Conservation (phyloP, 257 asterid species). For the Mitragyna speciosa region DNA sequence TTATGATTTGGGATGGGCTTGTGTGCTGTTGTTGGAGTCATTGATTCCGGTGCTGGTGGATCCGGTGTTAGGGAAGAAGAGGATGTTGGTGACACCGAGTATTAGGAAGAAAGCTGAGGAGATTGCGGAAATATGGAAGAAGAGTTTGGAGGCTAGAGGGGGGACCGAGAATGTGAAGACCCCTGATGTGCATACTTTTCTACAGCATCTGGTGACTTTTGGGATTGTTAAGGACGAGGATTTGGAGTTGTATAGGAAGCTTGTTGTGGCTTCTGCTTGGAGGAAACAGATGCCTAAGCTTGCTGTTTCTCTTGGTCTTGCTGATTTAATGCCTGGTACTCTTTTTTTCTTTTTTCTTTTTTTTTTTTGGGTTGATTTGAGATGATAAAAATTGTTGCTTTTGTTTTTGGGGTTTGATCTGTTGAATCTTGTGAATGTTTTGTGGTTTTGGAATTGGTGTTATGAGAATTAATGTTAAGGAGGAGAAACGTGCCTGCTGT, state of each 20-base stretch:
- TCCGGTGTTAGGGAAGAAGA: constrained; percentile 86
- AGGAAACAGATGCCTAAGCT: constrained; percentile 99
- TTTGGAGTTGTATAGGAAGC: constrained; percentile 90
- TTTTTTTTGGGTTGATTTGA: not conserved
- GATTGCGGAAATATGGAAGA: constrained; percentile 95
- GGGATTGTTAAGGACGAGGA: constrained; percentile 84
- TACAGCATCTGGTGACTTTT: constrained; percentile 98
- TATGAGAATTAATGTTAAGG: not conserved
- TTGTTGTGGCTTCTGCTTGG: constrained; percentile 99
- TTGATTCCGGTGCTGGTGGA: constrained; percentile 95
- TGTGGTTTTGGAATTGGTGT: not conserved
- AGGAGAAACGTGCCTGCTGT: not conserved
- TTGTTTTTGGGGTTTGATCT: not conserved
- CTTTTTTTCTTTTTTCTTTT: not conserved
- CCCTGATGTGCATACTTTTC: constrained; percentile 93
- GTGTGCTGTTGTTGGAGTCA: constrained; percentile 88
- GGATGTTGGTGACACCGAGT: constrained; percentile 91
- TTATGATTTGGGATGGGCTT: constrained; percentile 97
- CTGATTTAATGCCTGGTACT: constrained; percentile 92
- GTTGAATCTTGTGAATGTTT: not conserved
- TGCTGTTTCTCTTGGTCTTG: constrained; percentile 89
- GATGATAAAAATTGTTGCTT: not conserved
- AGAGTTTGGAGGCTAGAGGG: constrained; percentile 96
- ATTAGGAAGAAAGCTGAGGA: constrained; percentile 79
- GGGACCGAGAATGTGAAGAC: constrained; percentile 95